phyloP scores from a whole-genome alignment of 495 filamentous ascomycete species.

The Aeminium ludgeri region DNA sequence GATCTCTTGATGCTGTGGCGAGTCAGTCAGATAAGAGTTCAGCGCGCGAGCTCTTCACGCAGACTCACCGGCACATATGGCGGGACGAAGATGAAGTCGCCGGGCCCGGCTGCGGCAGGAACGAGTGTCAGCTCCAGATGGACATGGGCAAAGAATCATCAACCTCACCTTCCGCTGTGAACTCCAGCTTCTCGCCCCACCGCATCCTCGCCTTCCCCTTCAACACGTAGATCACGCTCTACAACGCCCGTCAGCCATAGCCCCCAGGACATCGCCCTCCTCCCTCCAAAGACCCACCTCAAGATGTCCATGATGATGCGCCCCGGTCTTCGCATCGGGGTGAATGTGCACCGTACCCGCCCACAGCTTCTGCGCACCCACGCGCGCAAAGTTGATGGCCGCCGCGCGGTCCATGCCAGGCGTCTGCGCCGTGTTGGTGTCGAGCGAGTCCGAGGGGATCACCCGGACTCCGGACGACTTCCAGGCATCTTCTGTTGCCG shows the following conservation, averaged over 20 bases:
- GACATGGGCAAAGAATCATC: no score
- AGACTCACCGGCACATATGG: slow-evolving; percentile 19
- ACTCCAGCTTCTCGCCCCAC: slow-evolving; percentile 27
- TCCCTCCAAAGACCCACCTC: slow-evolving; percentile 13
- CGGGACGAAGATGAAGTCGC: slow-evolving; percentile 28
- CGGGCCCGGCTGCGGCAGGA: no score
- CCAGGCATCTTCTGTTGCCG: slow-evolving; percentile 18
- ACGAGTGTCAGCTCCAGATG: no score
- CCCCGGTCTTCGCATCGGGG: slow-evolving; percentile 26
- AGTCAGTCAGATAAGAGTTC: background rate
- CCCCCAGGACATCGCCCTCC: no score
- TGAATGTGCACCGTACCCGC: slow-evolving; percentile 27
- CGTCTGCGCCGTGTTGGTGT: slow-evolving; percentile 23
- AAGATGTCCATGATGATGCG: slow-evolving; percentile 27
- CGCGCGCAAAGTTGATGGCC: slow-evolving; percentile 25
- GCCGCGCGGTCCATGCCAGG: slow-evolving; percentile 23
- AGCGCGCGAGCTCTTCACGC: background rate
- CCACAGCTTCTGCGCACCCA: slow-evolving; percentile 27
- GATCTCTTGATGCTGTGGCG: slow-evolving; percentile 25
- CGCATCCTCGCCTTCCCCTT: slow-evolving; percentile 27
- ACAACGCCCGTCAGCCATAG: no score
- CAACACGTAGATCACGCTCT: slow-evolving; percentile 24
- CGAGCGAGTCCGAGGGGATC: slow-evolving; percentile 22
- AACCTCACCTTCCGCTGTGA: slow-evolving; percentile 26
- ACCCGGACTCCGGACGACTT: slow-evolving; percentile 24